Evolutionary conservation across 192 early-diverging fungal species (phyloP).

Genomic region (Coemansia umbellata): DNA sequence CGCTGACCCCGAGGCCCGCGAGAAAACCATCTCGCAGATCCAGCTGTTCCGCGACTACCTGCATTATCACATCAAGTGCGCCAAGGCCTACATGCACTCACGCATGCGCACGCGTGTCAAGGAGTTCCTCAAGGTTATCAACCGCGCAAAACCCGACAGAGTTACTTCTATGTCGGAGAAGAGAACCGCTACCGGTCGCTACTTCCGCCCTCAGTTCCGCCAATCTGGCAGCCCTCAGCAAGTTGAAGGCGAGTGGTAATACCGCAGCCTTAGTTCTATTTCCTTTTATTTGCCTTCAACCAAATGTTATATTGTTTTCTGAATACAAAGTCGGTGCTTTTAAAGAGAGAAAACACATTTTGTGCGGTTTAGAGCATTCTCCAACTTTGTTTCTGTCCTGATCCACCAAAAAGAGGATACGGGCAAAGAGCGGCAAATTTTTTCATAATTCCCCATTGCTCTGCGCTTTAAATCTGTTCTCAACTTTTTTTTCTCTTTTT

Average conservation of each 20-base stretch:
- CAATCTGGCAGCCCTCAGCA: slow-evolving; percentile 39
- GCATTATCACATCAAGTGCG: slow-evolving; percentile 99
- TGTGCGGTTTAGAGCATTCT: no score
- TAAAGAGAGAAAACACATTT: no score
- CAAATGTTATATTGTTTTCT: no score
- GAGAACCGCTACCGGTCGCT: slow-evolving; percentile 61
- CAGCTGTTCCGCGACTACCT: slow-evolving; percentile 98
- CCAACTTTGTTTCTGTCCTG: no score
- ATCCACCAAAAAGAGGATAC: no score
- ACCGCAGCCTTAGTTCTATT: background rate
- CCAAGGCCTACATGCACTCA: slow-evolving; percentile 99
- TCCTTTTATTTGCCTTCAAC: background rate
- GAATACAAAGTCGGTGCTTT: no score
- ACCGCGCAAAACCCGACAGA: slow-evolving; percentile 93
- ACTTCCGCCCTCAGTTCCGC: slow-evolving; percentile 53
- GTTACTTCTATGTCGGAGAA: slow-evolving; percentile 61
- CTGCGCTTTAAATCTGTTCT: no score
- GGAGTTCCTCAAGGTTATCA: slow-evolving; percentile 96
- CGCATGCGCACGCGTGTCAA: slow-evolving; percentile 93
- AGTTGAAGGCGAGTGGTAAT: slow-evolving; percentile 38
- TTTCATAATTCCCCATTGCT: no score
- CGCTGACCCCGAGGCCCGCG: slow-evolving; percentile 61
- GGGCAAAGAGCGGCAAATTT: no score
- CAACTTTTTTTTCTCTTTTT: background rate
- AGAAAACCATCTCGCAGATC: slow-evolving; percentile 91